Percentiles rank a stretch among this genome's conserved stretches.
Evolutionary conservation across 2,329 filamentous ascomycete species (phyloP).

Genomic region (Zasmidium cellare): DNA sequence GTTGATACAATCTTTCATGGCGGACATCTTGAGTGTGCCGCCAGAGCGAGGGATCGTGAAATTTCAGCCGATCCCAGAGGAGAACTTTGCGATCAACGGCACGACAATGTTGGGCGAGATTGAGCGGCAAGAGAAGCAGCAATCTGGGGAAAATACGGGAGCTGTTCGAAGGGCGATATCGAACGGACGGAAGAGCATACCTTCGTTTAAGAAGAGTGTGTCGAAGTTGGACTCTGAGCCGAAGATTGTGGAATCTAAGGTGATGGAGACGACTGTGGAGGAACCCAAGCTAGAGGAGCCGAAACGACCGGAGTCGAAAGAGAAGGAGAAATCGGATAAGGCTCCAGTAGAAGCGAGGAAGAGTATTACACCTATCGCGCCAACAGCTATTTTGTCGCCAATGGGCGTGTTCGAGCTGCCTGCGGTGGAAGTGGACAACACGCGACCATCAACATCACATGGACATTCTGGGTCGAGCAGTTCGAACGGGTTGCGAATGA

Average conservation of each 20-base stretch:
- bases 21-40: constrained; percentile 67
- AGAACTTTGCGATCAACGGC: constrained; percentile 70
- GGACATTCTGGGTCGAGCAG: constrained; percentile 19
- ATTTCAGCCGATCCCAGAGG: constrained; percentile 69
- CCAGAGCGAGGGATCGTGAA: constrained; percentile 69
- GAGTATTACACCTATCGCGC: not conserved
- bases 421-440: constrained; percentile 16
- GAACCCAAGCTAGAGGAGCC: not conserved
- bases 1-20: constrained; percentile 74
- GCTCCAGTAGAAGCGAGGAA: not conserved
- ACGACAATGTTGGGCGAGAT: constrained; percentile 69
- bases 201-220: constrained; percentile 25
- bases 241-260: constrained; percentile 3
- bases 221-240: constrained; percentile 23
- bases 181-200: constrained; percentile 28
- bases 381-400: constrained; percentile 7
- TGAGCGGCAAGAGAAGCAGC: constrained; percentile 55
- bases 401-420: constrained; percentile 29
- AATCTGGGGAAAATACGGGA: constrained; percentile 41
- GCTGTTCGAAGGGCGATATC: constrained; percentile 43
- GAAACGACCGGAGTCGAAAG: not conserved
- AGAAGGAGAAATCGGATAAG: constrained; percentile 5
- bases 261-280: not conserved
- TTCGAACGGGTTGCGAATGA: constrained; percentile 34
- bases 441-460: constrained; percentile 28